Evolutionary conservation across 2,329 filamentous ascomycete species (phyloP), one percentile per base, ranked within the genome.

Genomic region (Camillea tinctor): DNA sequence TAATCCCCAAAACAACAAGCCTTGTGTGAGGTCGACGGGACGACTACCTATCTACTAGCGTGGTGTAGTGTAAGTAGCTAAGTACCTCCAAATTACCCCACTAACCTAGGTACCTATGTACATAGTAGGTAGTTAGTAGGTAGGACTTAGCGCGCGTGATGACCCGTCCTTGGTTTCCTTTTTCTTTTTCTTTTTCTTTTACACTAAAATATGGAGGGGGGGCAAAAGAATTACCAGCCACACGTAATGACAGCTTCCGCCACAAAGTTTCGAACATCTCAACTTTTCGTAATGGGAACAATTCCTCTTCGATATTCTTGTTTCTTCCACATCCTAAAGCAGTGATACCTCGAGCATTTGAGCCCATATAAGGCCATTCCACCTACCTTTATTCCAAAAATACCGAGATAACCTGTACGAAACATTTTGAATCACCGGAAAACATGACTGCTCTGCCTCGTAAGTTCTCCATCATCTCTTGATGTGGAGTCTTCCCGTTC

Each of bases 381-480:
- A 53, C 52, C 36, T 44, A 6, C 17, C 26, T 44, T n/a, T 44
- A 15, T 44, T n/a, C 13, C 17, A 49, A 50, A 19, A 55, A 65
- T 53, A 49, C 15, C 50, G 24, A 20, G 40, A 52, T 7, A 20
- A 54, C 52, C 0, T 57, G 50, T 19, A 30, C 26, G 24, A 30
- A 30, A 30, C 13, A 30, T 30, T 11, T 11, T 9, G 26, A 30
- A 30, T 2, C 7, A 30, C 26, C 26, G 26, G 26, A 30, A 9
- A 67, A 65, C 22, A 73, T 73, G 71, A 71, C 71, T 60, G 69
- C 71, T 13, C 60, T 73, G 64, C 71, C 71, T 64, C 70, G 71
- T 73, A 66, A 54, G 70, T 69, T 24, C 50, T 50, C 54, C 23
- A 20, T 30, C 26, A 15, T 44, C 36, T 44, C 36, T 44, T 44